Evolutionary conservation across 768 basidiomycete genomes (phyloP), one percentile per base, ranked within the genome.

Genomic region (Fibroporia radiculosa): DNA sequence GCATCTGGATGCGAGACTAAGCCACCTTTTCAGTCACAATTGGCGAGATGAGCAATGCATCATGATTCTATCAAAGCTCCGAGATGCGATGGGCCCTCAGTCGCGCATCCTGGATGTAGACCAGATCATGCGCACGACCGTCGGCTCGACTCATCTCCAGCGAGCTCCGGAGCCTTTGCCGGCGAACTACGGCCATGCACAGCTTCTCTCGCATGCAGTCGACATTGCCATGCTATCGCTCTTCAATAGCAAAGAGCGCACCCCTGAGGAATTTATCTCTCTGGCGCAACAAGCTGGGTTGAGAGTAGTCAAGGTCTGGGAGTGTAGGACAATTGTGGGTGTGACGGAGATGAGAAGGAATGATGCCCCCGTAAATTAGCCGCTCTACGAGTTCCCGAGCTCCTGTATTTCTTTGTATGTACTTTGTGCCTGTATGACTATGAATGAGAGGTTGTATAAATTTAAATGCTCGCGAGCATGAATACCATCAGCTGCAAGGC

Each of bases 181-280:
- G 10, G 49, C 49, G 20, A 52, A 52, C 33, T 52, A 52, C 23
- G 50, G 47, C 5, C n/a, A 11, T 6, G 47, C 42, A 4, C 27
- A 24, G n/a, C 43, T 38, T 3, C 26, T 45, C 7, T 22, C 42
- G 1, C 42, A 48, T 27, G 16, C n/a, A 4, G 40, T 39, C 16
- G 50, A 52, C 34, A 31, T 52, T 24, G 43, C 41, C 50, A 52
- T 52, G 50, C 37, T 52, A 23, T 33, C 44, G 12, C 27, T 45
- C 33, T 42, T 48, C 5, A 52, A 52, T 14, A 44, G 39, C 6
- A 38, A 18, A 16, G 50, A 52, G 27, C 36, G 44, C 32, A 48
- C 40, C 5, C 50, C 47, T 1, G 50, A 45, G 24, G 42, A 48
- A 29, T 31, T 44, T 7, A 12, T 29, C 10, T n/a, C n/a, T 2